These are phyloP conservation scores for Abelmoschus esculentus DNA, from an alignment of 345 rosid species.

Conservation along the genomic window DNA sequence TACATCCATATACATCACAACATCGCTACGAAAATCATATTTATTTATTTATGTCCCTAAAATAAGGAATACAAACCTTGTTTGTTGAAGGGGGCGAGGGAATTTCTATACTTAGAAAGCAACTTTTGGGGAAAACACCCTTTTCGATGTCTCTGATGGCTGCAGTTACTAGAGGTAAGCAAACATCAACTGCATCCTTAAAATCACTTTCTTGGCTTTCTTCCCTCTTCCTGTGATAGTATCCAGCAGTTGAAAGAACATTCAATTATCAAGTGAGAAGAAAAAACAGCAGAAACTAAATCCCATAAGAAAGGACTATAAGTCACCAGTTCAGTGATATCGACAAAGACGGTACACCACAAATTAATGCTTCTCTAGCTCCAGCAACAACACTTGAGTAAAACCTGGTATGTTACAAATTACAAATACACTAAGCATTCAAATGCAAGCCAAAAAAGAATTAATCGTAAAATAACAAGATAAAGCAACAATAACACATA, in stretches of 20 bases:
- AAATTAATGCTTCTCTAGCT: constrained; percentile 83
- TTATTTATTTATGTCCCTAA: background rate
- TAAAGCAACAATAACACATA: background rate
- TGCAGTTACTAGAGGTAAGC: constrained; percentile 74
- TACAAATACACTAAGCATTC: constrained; percentile 12
- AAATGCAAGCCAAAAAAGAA: background rate
- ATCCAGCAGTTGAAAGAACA: constrained; percentile 4
- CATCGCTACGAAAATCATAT: background rate
- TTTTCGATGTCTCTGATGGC: constrained; percentile 71
- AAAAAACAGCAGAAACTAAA: background rate
- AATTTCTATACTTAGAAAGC: constrained; percentile 60
- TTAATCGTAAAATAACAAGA: background rate
- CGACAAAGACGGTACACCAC: constrained; percentile 87
- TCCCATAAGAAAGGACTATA: background rate
- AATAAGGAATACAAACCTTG: constrained; percentile 44
- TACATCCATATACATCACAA: background rate
- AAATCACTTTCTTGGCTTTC: constrained; percentile 86
- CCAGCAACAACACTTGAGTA: constrained; percentile 87
- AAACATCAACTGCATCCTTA: constrained; percentile 76
- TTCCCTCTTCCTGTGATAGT: constrained; percentile 64
- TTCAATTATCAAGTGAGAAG: background rate
- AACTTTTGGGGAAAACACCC: constrained; percentile 66
- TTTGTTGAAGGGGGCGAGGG: constrained; percentile 71
- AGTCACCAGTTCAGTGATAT: constrained; percentile 86
- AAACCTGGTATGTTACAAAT: constrained; percentile 51